These are phyloP conservation scores for Bonia amplexicaulis DNA, from an alignment of 176 grass and related monocot species.

Conservation along the genomic window DNA sequence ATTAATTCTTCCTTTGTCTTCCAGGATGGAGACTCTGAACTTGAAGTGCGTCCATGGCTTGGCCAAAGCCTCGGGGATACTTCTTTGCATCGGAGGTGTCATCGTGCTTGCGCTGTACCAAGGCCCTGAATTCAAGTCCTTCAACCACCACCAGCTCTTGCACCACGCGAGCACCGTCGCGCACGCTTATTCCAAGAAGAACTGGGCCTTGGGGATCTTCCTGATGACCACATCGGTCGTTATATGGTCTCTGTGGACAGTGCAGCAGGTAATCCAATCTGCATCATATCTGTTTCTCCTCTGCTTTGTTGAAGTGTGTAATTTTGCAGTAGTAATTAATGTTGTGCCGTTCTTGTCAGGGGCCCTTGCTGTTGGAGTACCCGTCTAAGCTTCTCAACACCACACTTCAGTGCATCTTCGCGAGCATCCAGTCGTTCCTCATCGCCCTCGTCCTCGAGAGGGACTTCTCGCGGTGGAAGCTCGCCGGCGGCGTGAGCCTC, in stretches of 20 bases:
- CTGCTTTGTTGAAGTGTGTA: not conserved
- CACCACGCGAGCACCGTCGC: not conserved
- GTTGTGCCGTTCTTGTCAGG: constrained; percentile 16
- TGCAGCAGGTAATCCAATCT: constrained; percentile 35
- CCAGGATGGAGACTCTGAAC: constrained; percentile 73
- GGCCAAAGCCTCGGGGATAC: constrained; percentile 38
- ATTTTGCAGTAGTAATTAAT: not conserved
- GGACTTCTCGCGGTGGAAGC: constrained; percentile 65
- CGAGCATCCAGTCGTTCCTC: constrained; percentile 50
- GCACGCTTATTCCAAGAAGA: not conserved
- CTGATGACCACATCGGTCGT: constrained; percentile 46
- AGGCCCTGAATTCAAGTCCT: constrained; percentile 52
- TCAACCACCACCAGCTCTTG: constrained; percentile 50
- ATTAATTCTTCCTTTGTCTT: not conserved
- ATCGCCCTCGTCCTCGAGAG: constrained; percentile 55
- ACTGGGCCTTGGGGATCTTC: constrained; percentile 62
- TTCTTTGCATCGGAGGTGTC: constrained; percentile 61
- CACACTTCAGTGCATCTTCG: constrained; percentile 58
- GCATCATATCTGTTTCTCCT: not conserved
- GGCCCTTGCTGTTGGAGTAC: constrained; percentile 49
- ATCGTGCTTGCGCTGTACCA: constrained; percentile 62
- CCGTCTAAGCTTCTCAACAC: constrained; percentile 72
- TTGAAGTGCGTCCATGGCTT: constrained; percentile 46
- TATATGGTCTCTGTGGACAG: constrained; percentile 59
- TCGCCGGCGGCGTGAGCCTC: constrained; percentile 46